Evolutionary conservation across 352 stramenopile species (phyloP), one percentile per base, ranked within the genome.

Genomic region (Globisporangium sylvaticum): DNA sequence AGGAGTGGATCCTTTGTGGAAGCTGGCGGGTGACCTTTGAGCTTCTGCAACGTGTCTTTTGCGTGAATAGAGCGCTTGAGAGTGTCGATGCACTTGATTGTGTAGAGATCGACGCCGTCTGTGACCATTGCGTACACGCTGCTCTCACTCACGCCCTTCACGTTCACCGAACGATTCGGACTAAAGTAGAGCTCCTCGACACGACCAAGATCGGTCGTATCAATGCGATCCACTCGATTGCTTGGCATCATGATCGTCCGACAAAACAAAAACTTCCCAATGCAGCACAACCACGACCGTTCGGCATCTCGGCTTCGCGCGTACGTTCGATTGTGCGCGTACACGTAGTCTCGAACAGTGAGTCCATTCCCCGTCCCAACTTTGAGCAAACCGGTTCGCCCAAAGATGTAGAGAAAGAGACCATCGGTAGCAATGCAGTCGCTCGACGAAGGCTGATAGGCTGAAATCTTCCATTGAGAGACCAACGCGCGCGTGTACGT

Each of bases 91-190:
- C 79, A 91, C 44, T 81, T 82, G 58, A 93, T 78, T 5, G 82
- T 87, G 66, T 84, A 86, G 12, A 93, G 54, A 55, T 87, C 73
- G 12, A 69, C 34, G 22, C 85, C 81, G 48, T 93, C 79, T 0
- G 80, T 87, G 20, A 93, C 67, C 77, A 93, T 85, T 14, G 85
- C 83, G 58, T 91, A 93, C 10, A 93, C 78, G 48, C 81, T 89
- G 52, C 76, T 88, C 25, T 83, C 75, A 50, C 70, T 85, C 14
- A 79, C 77, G 6, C 67, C 66, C 53, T 78, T 75, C 2, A 73
- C 74, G 14, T 68, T 65, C 6, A 73, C 58, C 10, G 75, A 68
- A 8, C 69, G 58, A 58, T 82, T 77, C 20, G 80, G 74, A 39
- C 76, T 76, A 50, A 93, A 79, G 42, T 85, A 78, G 8, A 93